Conservation (phyloP, 2,329 filamentous ascomycete genomes). For the Hymenoscyphus albidus region DNA sequence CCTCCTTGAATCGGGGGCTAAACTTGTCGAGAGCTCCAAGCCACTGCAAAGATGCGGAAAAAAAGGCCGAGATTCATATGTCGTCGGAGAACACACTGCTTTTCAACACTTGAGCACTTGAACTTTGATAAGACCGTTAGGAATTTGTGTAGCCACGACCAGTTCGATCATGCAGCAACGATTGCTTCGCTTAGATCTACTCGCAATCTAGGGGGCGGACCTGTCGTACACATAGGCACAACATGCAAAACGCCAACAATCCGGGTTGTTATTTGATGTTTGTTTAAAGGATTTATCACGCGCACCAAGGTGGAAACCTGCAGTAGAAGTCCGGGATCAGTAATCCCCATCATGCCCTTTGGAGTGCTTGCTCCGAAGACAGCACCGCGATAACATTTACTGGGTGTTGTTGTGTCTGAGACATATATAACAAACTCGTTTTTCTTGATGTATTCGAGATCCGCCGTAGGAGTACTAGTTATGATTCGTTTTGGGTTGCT, state of each 20-base stretch:
- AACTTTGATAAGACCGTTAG: neutral
- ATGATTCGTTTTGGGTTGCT: neutral
- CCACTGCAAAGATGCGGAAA: neutral
- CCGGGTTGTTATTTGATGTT: neutral
- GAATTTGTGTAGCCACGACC: neutral
- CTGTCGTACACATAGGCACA: neutral
- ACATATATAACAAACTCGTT: neutral
- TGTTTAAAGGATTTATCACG: neutral
- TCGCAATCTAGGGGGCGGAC: neutral
- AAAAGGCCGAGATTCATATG: neutral
- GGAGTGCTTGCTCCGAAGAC: neutral
- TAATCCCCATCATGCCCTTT: neutral
- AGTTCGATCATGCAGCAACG: neutral
- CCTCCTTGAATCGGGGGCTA: neutral
- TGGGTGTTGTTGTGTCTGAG: neutral
- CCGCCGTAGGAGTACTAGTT: neutral
- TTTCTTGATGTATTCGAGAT: neutral
- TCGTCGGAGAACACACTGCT: neutral
- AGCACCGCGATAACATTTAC: neutral
- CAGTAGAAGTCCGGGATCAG: neutral
- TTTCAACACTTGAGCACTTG: neutral
- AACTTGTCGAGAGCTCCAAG: neutral
- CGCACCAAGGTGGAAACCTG: neutral
- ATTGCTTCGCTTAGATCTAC: neutral
- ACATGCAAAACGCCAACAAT: slow-evolving; percentile 2